phyloP scores from a whole-genome alignment of 352 stramenopile genomes.

The Pythium dissotocum region DNA sequence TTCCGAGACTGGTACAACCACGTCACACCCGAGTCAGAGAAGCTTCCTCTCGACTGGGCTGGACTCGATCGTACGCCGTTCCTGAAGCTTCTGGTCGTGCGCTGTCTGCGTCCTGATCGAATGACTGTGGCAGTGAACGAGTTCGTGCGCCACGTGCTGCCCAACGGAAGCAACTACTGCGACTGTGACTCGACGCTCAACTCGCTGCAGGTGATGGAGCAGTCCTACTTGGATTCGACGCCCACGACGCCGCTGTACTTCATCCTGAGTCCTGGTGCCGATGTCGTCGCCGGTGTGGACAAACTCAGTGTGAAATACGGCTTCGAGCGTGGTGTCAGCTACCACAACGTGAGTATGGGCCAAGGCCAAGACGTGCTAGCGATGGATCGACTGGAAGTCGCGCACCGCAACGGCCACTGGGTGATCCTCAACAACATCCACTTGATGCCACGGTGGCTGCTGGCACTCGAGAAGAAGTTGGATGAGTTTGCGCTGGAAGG shows the following conservation, averaged over 20 bases:
- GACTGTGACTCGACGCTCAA: conserved; percentile 92
- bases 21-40: conserved; percentile 81
- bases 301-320: conserved; percentile 93
- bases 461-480: conserved; percentile 93
- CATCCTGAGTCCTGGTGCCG: conserved; percentile 94
- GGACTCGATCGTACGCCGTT: conserved; percentile 92
- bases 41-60: conserved; percentile 90
- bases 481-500: conserved; percentile 63
- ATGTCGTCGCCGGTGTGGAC: conserved; percentile 96
- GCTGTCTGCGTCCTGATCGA: conserved; percentile 93
- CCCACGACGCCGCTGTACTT: conserved; percentile 97
- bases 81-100: conserved; percentile 93
- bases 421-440: conserved; percentile 95
- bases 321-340: conserved; percentile 95
- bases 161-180: conserved; percentile 77
- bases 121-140: conserved; percentile 92
- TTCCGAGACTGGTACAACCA: conserved; percentile 94
- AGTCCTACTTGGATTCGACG: conserved; percentile 92
- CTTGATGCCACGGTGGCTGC: conserved; percentile 93
- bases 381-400: conserved; percentile 85
- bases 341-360: conserved; percentile 95
- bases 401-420: conserved; percentile 92
- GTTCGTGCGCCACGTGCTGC: conserved; percentile 89
- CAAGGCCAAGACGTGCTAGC: conserved; percentile 93
- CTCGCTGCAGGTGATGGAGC: conserved; percentile 92